Evolutionary conservation across 2,329 filamentous ascomycete genomes (phyloP), one percentile per base, ranked within the genome.

Genomic region (Massarina eburnea): DNA sequence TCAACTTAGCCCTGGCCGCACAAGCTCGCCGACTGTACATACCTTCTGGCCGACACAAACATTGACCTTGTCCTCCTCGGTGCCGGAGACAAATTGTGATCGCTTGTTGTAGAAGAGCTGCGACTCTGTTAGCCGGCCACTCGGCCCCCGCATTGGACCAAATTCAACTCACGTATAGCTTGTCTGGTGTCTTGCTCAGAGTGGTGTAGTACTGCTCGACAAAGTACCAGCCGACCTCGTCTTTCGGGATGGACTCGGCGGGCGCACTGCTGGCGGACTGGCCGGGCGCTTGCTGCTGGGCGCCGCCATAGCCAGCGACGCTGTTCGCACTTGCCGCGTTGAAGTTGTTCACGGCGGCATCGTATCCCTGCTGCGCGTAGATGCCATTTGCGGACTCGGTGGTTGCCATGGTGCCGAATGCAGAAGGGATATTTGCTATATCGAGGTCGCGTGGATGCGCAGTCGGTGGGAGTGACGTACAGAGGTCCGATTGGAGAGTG

Each of bases 171-270:
- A 80, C 76, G 68, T 91, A 92, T 63, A 99, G 88, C 75, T 94
- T 95, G 69, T 96, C 91, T 18, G 94, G 91, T 57, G 79, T 88
- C 75, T 92, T 91, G 83, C 91, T 96, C 67, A 99, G 77, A 52
- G 91, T 99, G 61, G 89, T 97, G 77, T 99, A 99, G 80, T 96
- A 99, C 74, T 96, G 91, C 81, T 97, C 91, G 48, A 99, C 94
- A 62, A 99, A 99, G 77, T 92, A 97, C 94, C 94, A 99, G 73
- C 91, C 94, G 59, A 99, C 91, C 77, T 97, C 90, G 71, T 96
- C 91, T 78, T 96, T 96, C 62, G 76, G 77, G 52, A 83, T 80
- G 34, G 78, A 75, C 19, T 64, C 58, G 20, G 64, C 58, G 24
- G 62, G 41, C 18, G 59, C 57, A 57, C 57, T 57, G 56, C 53